Base-by-base conservation (phyloP, 495 filamentous ascomycete species). In the Coniosporium apollinis region DNA sequence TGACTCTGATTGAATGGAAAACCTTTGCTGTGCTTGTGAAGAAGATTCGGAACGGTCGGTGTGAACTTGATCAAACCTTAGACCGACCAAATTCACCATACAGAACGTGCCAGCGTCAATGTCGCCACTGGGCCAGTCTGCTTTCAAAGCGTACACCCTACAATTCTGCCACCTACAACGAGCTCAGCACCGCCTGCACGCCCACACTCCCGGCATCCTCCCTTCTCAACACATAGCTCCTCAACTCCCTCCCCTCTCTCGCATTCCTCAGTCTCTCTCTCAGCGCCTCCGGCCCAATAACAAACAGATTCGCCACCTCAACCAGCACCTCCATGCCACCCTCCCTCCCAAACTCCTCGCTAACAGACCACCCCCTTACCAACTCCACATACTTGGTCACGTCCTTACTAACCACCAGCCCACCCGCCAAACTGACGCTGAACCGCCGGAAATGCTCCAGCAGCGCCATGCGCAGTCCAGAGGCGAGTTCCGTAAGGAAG, bases 231-330 rank as follows among this genome's bases (percentile, higher is more conserved):
- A 94, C 70, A 69, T 83, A 93, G 13, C 72, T 71, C 61, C 79
- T 76, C 53, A 94, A 74, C 52, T 93, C 84, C 14, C 38, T 59
- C 59, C 41, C 60, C 54, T 65, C 72, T 6, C 58, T 55, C 18
- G 49, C 54, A 20, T 63, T 69, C 40, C 76, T 71, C 51, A 94
- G 59, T 34, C 82, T 65, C 59, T 93, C 86, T 29, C 76, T 66
- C 37, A 94, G 59, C 21, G 84, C 86, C 60, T 94, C 86, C 9
- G 79, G 74, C 14, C 83, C 82, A 57, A 96, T 83, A 26, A 96
- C 89, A 50, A 96, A 99, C 30, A 99, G 57, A 55, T 82, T 93
- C n/a, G 83, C 87, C 39, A 99, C 83, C 60, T 96, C 91, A 22
- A 80, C 72, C 37, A 96, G 52, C 26, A 91, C 65, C 60, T 96